Conservation (phyloP, 2,329 filamentous ascomycete species). For the Penicillium corylophilum region DNA sequence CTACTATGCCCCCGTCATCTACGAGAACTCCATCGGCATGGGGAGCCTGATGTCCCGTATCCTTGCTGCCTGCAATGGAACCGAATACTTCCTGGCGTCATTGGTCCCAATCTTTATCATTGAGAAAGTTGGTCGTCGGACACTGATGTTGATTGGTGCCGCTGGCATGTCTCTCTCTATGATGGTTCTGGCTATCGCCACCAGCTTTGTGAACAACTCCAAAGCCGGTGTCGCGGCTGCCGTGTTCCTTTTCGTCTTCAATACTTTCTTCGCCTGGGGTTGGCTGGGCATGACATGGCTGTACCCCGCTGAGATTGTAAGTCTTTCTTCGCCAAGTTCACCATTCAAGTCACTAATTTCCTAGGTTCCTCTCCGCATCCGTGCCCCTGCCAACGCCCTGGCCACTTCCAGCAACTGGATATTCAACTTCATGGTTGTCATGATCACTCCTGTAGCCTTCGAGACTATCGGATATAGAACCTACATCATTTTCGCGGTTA, state of each 20-base stretch:
- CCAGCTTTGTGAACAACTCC: slow-evolving; percentile 36
- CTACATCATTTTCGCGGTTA: slow-evolving; percentile 56
- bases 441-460: slow-evolving; percentile 62
- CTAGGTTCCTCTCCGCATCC: slow-evolving; percentile 36
- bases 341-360: background rate
- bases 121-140: slow-evolving; percentile 56
- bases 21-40: slow-evolving; percentile 45
- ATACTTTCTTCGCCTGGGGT: slow-evolving; percentile 60
- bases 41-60: slow-evolving; percentile 45
- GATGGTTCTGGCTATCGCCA: slow-evolving; percentile 55
- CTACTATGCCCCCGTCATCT: slow-evolving; percentile 47
- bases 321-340: background rate
- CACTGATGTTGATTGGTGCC: slow-evolving; percentile 70
- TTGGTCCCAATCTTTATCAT: slow-evolving; percentile 52
- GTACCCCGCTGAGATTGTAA: slow-evolving; percentile 62
- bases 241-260: slow-evolving; percentile 62
- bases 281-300: slow-evolving; percentile 64
- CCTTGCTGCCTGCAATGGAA: slow-evolving; percentile 55
- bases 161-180: slow-evolving; percentile 64
- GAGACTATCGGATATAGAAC: slow-evolving; percentile 53
- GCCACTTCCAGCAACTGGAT: slow-evolving; percentile 31
- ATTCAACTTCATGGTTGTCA: slow-evolving; percentile 63
- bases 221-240: slow-evolving; percentile 44
- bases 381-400: slow-evolving; percentile 26
- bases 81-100: slow-evolving; percentile 55